These are phyloP conservation scores for Clausena lansium DNA, from an alignment of 345 rosid species.

Conservation along the genomic window DNA sequence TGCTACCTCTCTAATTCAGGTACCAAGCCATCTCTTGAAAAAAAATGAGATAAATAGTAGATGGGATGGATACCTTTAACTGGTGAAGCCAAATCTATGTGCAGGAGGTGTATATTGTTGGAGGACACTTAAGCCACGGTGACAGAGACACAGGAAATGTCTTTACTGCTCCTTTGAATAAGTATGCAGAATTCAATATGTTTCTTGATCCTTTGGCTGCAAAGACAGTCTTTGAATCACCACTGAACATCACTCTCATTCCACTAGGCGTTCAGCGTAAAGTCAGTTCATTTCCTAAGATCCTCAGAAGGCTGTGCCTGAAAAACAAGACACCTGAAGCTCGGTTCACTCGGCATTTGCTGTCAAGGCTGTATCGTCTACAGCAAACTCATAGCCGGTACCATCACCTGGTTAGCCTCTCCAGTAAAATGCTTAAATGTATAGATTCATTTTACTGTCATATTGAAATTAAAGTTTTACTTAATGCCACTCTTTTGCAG, in stretches of 20 bases:
- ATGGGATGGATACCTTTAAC: neutral
- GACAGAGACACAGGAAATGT: constrained; percentile 53
- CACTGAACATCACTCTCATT: constrained; percentile 59
- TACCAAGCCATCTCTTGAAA: constrained; percentile 6
- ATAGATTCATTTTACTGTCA: neutral
- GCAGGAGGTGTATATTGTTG: constrained; percentile 76
- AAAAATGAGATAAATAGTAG: neutral
- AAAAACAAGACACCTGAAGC: constrained; percentile 55
- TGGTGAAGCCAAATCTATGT: constrained; percentile 7
- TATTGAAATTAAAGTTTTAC: neutral
- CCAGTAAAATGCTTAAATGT: neutral
- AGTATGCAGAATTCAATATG: constrained; percentile 75
- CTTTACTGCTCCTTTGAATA: constrained; percentile 46
- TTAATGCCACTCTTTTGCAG: constrained; percentile 34
- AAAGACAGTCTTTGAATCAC: constrained; percentile 62
- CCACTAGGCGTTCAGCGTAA: constrained; percentile 63
- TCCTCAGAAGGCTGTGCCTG: constrained; percentile 31
- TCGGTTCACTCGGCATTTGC: constrained; percentile 42
- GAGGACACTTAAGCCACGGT: constrained; percentile 61
- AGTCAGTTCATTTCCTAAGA: constrained; percentile 39
- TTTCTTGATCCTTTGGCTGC: constrained; percentile 89
- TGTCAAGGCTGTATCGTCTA: constrained; percentile 51
- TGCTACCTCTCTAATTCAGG: constrained; percentile 53
- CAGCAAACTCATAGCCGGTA: constrained; percentile 53
- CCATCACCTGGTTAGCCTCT: constrained; percentile 49